A percentile compares a stretch with the other conserved stretches of the same genome.
These are phyloP conservation scores for Corymbia calophylla DNA, from an alignment of 441 rosid genomes.

Conservation along the genomic window DNA sequence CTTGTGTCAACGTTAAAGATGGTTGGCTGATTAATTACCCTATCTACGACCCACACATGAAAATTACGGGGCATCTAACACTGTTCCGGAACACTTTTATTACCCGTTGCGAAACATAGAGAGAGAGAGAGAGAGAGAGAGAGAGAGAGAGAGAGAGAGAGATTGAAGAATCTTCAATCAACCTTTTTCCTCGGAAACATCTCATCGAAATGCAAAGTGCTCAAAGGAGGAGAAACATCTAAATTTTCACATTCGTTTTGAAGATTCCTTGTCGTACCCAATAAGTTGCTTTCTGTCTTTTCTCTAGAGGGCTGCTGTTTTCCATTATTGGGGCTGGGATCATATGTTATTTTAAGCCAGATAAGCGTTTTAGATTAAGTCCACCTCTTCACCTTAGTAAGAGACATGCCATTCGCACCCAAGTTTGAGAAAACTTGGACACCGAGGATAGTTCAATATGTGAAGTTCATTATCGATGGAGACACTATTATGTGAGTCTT, in stretches of 20 bases:
- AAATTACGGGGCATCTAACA: not conserved
- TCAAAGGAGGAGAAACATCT: not conserved
- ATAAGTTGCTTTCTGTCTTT: not conserved
- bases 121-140: not conserved
- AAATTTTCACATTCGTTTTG: not conserved
- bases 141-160: not conserved
- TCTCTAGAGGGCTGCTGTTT: not conserved
- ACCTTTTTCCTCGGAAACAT: not conserved
- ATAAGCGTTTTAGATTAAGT: not conserved
- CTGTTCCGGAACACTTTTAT: not conserved
- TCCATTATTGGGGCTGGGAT: not conserved
- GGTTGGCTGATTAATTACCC: not conserved
- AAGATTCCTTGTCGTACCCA: not conserved
- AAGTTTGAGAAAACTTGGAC: not conserved
- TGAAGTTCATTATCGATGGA: not conserved
- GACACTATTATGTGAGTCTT: not conserved
- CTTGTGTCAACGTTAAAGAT: not conserved
- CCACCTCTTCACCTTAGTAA: not conserved
- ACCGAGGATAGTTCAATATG: not conserved
- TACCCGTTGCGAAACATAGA: not conserved
- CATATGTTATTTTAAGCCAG: not conserved
- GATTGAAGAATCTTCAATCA: not conserved
- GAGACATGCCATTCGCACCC: not conserved
- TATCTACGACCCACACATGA: not conserved
- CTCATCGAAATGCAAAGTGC: not conserved